Base-by-base conservation (phyloP, 139 green algal species). In the Deuterostichococcus epilithicus region DNA sequence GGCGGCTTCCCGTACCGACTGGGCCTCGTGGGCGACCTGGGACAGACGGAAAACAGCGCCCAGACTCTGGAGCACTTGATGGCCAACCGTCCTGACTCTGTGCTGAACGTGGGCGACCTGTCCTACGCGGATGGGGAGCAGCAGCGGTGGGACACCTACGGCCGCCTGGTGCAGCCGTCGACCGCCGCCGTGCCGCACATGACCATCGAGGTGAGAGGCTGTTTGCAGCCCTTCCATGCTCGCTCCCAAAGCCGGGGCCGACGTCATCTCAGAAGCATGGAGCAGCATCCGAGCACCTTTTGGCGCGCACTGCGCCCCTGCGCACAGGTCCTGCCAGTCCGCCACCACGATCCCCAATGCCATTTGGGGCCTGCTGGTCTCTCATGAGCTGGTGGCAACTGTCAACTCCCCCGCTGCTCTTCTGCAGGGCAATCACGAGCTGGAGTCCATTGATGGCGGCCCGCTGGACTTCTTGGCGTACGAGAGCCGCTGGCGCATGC, bases 121-220 rank as follows among this genome's bases (percentile, higher is more conserved):
- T 90, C 83, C 0, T 97, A 97, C 65, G 92, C 92, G 13, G 92
- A 97, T 81, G 86, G 84, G n/a, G 90, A 89, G 63, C 86, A 95
- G 69, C 88, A 89, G 25, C 84, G 91, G 34, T 96, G 92, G 92
- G 92, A 97, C 80, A 88, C 80, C 3, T 97, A 82, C 78, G 81
- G 75, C 0, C 76, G 85, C 1, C 76, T 97, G 66, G 78, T 92
- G 18, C 68, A 91, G 73, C 81, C 80, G 1, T 69, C 89, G 47
- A 80, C 87, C n/a, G 77, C 83, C 32, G 25, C 33, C 2, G 59
- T 88, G 23, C 79, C 87, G 1, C 90, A 85, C 81, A 82, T 90
- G 68, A 77, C 82, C 45, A 87, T 87, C 23, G 82, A 89, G 58
- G 91, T 68, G 60, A 36, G 70, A 34, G 38, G 33, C 10, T 58